A percentile compares a stretch with the other conserved stretches of the same genome.
Conservation (phyloP, 495 filamentous ascomycete genomes). For the Copromyces sp. region DNA sequence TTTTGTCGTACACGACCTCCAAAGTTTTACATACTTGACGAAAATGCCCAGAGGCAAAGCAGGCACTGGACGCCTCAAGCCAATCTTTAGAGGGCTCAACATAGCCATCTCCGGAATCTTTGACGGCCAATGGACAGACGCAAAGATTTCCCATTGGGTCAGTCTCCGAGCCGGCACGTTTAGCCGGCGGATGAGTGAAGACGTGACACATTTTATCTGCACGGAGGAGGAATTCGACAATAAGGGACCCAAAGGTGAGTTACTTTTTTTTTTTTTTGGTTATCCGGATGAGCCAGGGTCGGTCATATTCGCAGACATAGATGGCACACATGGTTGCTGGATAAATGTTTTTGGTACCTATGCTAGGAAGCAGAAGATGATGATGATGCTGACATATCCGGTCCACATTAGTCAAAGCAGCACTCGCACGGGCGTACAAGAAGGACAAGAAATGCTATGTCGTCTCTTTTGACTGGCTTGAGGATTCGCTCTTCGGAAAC, state of each 20-base stretch:
- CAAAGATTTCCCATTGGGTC: constrained; percentile 26
- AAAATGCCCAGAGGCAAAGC: neutral
- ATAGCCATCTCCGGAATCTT: constrained; percentile 24
- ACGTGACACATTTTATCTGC: constrained; percentile 31
- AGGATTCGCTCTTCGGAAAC: constrained; percentile 19
- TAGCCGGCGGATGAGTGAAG: constrained; percentile 7
- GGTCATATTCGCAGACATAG: neutral
- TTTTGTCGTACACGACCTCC: neutral
- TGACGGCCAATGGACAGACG: constrained; percentile 18
- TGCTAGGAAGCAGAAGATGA: neutral
- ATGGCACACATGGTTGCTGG: neutral
- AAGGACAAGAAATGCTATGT: constrained; percentile 13
- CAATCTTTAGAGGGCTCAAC: constrained; percentile 19
- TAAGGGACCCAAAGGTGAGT: constrained; percentile 2
- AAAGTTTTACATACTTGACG: neutral
- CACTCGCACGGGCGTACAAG: constrained; percentile 5
- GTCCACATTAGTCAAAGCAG: constrained; percentile 7
- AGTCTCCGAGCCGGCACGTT: constrained; percentile 17
- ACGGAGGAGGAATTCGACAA: constrained; percentile 21
- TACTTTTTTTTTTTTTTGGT: neutral
- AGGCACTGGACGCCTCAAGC: constrained; percentile 3
- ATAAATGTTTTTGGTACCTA: neutral
- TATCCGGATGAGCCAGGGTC: neutral
- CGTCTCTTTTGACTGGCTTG: constrained; percentile 31
- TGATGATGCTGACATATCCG: neutral